Evolutionary conservation across 139 green algal genomes (phyloP), one percentile per base, ranked within the genome.

Genomic region (Mesotaenium endlicherianum): DNA sequence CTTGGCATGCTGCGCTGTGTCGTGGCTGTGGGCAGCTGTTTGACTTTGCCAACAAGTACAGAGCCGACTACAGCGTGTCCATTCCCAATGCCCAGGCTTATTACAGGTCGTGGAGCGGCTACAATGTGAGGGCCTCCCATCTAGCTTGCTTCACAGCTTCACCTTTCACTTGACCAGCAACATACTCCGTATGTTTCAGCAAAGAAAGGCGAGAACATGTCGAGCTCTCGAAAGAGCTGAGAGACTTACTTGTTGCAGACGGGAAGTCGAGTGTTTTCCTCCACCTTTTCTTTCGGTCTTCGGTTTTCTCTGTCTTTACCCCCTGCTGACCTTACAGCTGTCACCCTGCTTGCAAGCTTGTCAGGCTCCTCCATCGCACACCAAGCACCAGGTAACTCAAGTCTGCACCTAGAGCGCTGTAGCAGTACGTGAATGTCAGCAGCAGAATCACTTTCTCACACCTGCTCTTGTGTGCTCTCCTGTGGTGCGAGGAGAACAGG

Each of bases 1-100:
- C n/a, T n/a, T n/a, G n/a, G n/a, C n/a, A n/a, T n/a, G n/a, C n/a
- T n/a, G n/a, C n/a, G n/a, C n/a, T n/a, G n/a, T n/a, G n/a, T n/a
- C n/a, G n/a, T n/a, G n/a, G n/a, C n/a, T n/a, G n/a, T n/a, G n/a
- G 50, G 20, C 80, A 86, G 80, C 80, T 86, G 47, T 86, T 86
- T 40, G 36, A 76, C 20, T 86, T 86, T 53, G 80, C 72, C 30
- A 75, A 86, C 42, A 42, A 47, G 45, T 80, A 59, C 60, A n/a
- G 80, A 30, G 80, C 36, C 2, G 31, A 41, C 20, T 86, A 86
- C 74, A 80, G 45, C 34, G 2, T 20, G 0, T n/a, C n/a, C 55
- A 31, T 80, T 55, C 71, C 71, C n/a, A 75, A 75, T 75, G 11
- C 14, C 11, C 64, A 75, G 38, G 38, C 34, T 39, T 75, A 30